Conservation (phyloP, 495 filamentous ascomycete species). For the Neurospora sp. region DNA sequence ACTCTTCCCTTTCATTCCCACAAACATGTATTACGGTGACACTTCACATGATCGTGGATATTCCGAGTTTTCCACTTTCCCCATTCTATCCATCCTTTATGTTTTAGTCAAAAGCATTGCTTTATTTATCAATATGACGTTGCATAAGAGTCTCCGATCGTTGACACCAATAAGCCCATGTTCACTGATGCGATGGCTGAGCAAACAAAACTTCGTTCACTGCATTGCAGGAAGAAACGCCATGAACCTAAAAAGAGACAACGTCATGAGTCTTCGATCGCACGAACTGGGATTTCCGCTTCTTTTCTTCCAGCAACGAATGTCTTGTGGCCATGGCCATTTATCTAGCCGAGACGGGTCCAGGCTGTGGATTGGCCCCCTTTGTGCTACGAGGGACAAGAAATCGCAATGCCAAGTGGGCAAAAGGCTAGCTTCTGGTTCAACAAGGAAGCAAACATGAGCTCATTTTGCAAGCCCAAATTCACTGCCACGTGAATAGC, state of each 20-base stretch:
- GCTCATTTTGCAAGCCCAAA: background rate
- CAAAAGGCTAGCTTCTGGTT: background rate
- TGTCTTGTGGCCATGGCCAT: background rate
- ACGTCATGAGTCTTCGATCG: background rate
- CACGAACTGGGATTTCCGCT: background rate
- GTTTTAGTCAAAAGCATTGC: background rate
- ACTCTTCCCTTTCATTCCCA: background rate
- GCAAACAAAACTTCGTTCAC: background rate
- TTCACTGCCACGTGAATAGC: background rate
- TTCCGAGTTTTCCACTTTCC: background rate
- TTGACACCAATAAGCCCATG: background rate
- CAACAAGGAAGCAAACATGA: background rate
- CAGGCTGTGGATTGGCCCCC: background rate
- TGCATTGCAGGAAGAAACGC: background rate
- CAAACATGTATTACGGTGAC: background rate
- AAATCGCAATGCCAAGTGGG: background rate
- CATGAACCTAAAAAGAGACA: background rate
- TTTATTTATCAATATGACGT: background rate
- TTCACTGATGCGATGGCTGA: background rate
- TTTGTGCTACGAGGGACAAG: background rate
- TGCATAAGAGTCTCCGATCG: background rate
- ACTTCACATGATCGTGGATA: background rate
- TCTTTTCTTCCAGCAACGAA: background rate
- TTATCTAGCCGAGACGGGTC: background rate
- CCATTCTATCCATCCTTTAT: background rate